These are phyloP conservation scores for Zygnema circumcarinatum DNA, from an alignment of 139 green algal species.

Conservation along the genomic window DNA sequence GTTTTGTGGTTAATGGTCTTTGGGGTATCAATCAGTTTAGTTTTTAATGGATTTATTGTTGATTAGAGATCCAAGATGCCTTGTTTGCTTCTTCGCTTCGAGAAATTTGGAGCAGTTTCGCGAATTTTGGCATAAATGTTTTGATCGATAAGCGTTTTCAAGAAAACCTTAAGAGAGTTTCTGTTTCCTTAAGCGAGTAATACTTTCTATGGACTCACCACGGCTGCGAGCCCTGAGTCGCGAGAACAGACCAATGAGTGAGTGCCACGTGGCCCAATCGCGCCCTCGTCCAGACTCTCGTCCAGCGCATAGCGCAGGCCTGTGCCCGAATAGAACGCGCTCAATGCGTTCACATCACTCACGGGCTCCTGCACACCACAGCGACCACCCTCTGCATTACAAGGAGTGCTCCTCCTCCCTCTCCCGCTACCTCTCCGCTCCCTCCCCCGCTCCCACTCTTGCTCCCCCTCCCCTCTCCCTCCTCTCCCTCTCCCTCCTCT, in stretches of 20 bases:
- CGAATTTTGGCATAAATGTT: too few species aligned
- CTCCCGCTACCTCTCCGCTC: background rate
- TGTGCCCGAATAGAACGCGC: slow-evolving; percentile 68
- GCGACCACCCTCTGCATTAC: background rate
- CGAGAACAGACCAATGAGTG: background rate
- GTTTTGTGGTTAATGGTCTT: too few species aligned
- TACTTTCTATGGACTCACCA: background rate
- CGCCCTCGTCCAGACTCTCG: slow-evolving; percentile 83
- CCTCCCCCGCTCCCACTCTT: too few species aligned
- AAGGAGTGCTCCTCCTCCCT: background rate
- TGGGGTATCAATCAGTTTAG: too few species aligned
- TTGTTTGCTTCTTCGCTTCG: too few species aligned
- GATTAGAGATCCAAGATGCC: too few species aligned
- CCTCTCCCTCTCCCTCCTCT: background rate
- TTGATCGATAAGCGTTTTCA: too few species aligned
- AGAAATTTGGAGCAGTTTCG: too few species aligned
- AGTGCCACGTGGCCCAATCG: background rate
- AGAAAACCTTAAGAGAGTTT: too few species aligned
- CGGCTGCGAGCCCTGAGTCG: slow-evolving; percentile 20
- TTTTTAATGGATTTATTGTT: too few species aligned
- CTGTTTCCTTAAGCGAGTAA: too few species aligned
- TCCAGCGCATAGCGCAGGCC: slow-evolving; percentile 80
- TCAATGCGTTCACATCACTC: slow-evolving; percentile 66
- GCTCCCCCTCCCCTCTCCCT: too few species aligned
- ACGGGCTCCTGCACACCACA: slow-evolving; percentile 78